phyloP scores from a whole-genome alignment of 495 filamentous ascomycete species.

The Cladorrhinum samala region DNA sequence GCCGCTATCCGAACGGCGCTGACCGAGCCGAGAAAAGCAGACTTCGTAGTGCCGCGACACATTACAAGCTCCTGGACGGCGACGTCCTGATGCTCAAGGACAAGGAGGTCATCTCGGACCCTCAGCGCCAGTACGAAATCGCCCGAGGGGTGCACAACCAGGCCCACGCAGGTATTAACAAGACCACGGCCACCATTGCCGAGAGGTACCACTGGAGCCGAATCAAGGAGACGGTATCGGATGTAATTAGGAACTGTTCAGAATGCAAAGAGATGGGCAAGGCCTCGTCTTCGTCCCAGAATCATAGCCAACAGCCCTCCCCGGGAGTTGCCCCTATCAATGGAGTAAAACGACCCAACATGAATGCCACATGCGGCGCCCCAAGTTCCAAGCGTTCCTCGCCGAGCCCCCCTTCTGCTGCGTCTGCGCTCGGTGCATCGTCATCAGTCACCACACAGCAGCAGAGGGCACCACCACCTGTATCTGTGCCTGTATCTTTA shows the following conservation, averaged over 20 bases:
- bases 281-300: slow-evolving; percentile 21
- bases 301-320: slow-evolving; percentile 14
- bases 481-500: slow-evolving; percentile 19
- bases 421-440: too few relatives aligned
- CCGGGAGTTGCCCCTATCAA: not conserved
- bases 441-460: too few relatives aligned
- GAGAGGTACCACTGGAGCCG: slow-evolving; percentile 97
- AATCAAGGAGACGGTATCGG: slow-evolving; percentile 94
- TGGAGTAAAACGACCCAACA: slow-evolving; percentile 24
- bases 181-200: slow-evolving; percentile 90
- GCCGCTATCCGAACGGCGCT: slow-evolving; percentile 86
- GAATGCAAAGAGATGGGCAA: slow-evolving; percentile 83
- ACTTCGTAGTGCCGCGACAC: slow-evolving; percentile 84
- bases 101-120: slow-evolving; percentile 93
- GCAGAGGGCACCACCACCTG: too few relatives aligned
- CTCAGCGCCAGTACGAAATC: slow-evolving; percentile 86
- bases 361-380: slow-evolving; percentile 10
- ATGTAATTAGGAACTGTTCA: slow-evolving; percentile 85
- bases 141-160: slow-evolving; percentile 66
- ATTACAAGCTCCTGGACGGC: slow-evolving; percentile 78
- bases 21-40: slow-evolving; percentile 95
- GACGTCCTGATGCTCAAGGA: slow-evolving; percentile 94
- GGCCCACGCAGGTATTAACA: slow-evolving; percentile 94
- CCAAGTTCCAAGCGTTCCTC: slow-evolving; percentile 27
- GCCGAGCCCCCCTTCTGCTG: slow-evolving; percentile 21